Percentiles rank a stretch among this genome's conserved stretches.
Conservation (phyloP, 768 basidiomycete genomes). For the Tylopilus intermedius region DNA sequence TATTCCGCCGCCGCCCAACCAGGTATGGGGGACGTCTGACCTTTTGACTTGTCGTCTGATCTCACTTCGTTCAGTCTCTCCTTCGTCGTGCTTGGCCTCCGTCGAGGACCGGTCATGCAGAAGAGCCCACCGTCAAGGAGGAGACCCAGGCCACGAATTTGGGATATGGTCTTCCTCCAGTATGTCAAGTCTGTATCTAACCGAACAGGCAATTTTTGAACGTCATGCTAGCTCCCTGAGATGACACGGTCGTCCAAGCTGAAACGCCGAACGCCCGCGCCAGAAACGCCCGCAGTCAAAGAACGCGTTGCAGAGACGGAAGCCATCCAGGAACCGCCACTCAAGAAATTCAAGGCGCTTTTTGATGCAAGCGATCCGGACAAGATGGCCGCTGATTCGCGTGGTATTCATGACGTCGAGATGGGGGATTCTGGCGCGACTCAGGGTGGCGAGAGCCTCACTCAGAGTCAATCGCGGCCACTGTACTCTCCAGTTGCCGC, state of each 20-base stretch:
- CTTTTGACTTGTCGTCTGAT: background rate
- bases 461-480: constrained; percentile 24
- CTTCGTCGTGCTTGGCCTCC: constrained; percentile 18
- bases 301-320: constrained; percentile 15
- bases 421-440: constrained; percentile 12
- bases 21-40: constrained; percentile 4
- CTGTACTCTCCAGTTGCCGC: constrained; percentile 1
- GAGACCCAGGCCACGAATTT: constrained; percentile 7
- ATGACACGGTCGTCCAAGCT: constrained; percentile 40
- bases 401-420: constrained; percentile 5
- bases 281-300: constrained; percentile 18
- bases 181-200: constrained; percentile 6
- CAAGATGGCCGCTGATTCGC: constrained; percentile 28
- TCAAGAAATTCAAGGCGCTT: constrained; percentile 67
- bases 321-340: constrained; percentile 43
- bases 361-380: constrained; percentile 63
- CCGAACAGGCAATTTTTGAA: background rate
- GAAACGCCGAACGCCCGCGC: constrained; percentile 50
- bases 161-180: constrained; percentile 24
- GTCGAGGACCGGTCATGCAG: constrained; percentile 11
- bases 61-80: constrained; percentile 18
- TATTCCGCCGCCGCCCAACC: constrained; percentile 24
- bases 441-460: constrained; percentile 20
- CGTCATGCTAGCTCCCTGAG: constrained; percentile 33
- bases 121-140: constrained; percentile 8